Evolutionary conservation across 306 rosid species (phyloP), one percentile per base, ranked within the genome.

Genomic region (Astragalus glycyphyllos): DNA sequence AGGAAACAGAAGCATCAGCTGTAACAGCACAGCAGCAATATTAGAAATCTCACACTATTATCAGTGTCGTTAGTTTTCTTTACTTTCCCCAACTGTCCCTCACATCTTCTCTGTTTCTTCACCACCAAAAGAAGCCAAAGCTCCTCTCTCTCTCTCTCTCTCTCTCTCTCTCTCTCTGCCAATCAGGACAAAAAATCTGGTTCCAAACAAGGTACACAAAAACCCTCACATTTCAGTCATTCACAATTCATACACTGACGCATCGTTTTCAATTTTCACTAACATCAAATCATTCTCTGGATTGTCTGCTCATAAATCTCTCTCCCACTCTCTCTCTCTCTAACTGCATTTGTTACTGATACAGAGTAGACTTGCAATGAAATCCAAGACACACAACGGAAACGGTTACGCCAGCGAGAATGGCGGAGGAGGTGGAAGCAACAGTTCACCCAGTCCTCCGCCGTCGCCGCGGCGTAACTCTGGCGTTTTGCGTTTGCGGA

Each of bases 371-470:
- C 59, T 75, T 50, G 76, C 79, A 4, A 85, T 87, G 92, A 91
- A 90, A 76, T 77, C 87, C 29, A 95, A 91, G 57, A 4, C 84
- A 54, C 84, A 73, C 65, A 74, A 69, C 55, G 88, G 81, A 29
- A 82, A 71, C 68, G 91, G 75, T 58, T 53, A 70, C 66, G 72
- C 83, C 1, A 74, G 65, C 71, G 98, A 88, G 65, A 61, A 73
- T 11, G 74, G 82, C 44, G 40, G 71, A 0, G 84, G 72, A 5
- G 58, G 80, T 68, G 80, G 86, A 8, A 72, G 87, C 51, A 86
- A 85, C 58, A 89, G 82, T 79, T 89, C 99, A 0, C 99, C 96
- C 0, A 91, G 96, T 16, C 97, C 99, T 0, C 99, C 97, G 7
- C 92, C 76, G 8, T 95, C 97, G 0, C 99, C 99, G 12, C 90